Evolutionary conservation across 805 yeast genomes (phyloP).

Genomic region (Saturnispora ahearnii): DNA sequence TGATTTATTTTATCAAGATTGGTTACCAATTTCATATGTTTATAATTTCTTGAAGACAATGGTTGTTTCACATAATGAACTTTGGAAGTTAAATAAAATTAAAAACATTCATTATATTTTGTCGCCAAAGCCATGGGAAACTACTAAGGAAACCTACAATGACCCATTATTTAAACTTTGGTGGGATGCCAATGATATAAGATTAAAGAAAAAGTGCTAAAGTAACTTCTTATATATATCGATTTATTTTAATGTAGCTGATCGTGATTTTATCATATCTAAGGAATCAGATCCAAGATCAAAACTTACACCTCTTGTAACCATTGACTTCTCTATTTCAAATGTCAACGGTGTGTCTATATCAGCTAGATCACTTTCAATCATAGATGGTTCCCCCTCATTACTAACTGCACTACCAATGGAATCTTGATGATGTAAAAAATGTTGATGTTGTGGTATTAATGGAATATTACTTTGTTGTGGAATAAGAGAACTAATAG

Average conservation of each 20-base stretch:
- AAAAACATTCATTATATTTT: conserved; percentile 51
- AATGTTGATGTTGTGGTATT: conserved; percentile 11
- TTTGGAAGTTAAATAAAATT: conserved; percentile 41
- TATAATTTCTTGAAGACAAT: conserved; percentile 52
- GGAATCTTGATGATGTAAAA: conserved; percentile 6
- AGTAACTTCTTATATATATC: neutral
- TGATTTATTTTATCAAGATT: conserved; percentile 41
- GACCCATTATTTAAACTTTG: conserved; percentile 42
- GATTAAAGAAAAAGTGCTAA: conserved; percentile 14
- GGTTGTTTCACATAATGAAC: conserved; percentile 32
- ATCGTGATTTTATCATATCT: conserved; percentile 7
- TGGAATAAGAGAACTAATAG: conserved; percentile 4
- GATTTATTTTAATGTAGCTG: neutral
- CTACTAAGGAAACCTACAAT: conserved; percentile 27
- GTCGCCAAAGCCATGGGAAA: conserved; percentile 56
- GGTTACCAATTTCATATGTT: conserved; percentile 45
- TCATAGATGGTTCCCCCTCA: neutral
- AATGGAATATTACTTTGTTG: neutral
- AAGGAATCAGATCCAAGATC: neutral
- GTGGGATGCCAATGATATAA: conserved; percentile 38
- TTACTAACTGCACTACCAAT: neutral
- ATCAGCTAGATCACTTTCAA: conserved; percentile 1
- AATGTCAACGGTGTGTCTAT: neutral
- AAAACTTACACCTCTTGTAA: neutral
- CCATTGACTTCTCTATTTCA: neutral